phyloP scores from a whole-genome alignment of 1,284 basidiomycete species.

The Thecaphora thlaspeos region DNA sequence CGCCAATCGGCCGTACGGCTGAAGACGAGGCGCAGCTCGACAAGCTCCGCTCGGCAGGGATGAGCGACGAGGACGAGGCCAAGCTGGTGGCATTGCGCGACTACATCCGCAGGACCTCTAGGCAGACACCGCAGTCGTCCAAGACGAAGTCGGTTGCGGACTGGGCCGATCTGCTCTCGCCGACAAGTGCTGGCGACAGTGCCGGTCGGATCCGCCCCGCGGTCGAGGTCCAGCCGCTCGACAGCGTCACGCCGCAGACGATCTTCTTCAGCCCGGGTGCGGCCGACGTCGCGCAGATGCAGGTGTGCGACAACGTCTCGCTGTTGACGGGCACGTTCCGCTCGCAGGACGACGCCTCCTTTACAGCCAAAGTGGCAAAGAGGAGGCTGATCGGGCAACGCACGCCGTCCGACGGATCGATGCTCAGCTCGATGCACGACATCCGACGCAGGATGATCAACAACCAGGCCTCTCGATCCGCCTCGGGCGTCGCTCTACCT shows the following conservation, averaged over 20 bases:
- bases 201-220: slow-evolving; percentile 44
- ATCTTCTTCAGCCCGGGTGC: slow-evolving; percentile 83
- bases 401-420: slow-evolving; percentile 28
- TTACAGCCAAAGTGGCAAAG: slow-evolving; percentile 36
- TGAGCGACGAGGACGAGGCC: slow-evolving; percentile 73
- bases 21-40: slow-evolving; percentile 74
- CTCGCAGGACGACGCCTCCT: slow-evolving; percentile 39
- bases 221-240: slow-evolving; percentile 69
- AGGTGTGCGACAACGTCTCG: slow-evolving; percentile 19
- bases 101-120: slow-evolving; percentile 66
- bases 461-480: too few relatives aligned
- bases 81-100: slow-evolving; percentile 83
- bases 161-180: slow-evolving; percentile 38
- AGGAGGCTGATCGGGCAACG: slow-evolving; percentile 37
- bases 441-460: slow-evolving; percentile 26
- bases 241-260: slow-evolving; percentile 83
- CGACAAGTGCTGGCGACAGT: too few relatives aligned
- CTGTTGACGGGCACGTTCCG: slow-evolving; percentile 22
- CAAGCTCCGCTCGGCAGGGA: slow-evolving; percentile 76
- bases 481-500: too few relatives aligned
- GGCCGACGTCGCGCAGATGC: slow-evolving; percentile 5
- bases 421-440: slow-evolving; percentile 33
- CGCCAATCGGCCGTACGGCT: slow-evolving; percentile 20
- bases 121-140: slow-evolving; percentile 58
- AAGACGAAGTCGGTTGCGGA: slow-evolving; percentile 65